A percentile compares a stretch with the other conserved stretches of the same genome.
phyloP scores from a whole-genome alignment of 2,329 filamentous ascomycete genomes.

The Ophiostoma sp. region DNA sequence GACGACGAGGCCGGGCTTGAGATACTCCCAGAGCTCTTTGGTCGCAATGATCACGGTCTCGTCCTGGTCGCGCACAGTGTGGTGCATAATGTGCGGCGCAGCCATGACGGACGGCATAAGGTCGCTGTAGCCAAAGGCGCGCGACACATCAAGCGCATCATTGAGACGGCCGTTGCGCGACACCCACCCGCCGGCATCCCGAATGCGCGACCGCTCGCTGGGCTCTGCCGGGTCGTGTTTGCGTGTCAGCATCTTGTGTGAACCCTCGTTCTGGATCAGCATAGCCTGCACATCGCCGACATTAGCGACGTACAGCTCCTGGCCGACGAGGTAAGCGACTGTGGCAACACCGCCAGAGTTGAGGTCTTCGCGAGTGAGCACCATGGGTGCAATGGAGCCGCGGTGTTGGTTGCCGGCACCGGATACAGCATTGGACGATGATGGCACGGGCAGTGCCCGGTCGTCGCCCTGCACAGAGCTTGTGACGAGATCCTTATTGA shows the following conservation, averaged over 20 bases:
- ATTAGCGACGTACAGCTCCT: conserved; percentile 90
- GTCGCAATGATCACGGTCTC: conserved; percentile 92
- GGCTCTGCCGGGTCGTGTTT: conserved; percentile 92
- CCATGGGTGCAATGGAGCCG: conserved; percentile 60
- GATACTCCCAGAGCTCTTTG: conserved; percentile 89
- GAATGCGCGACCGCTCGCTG: conserved; percentile 77
- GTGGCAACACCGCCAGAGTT: conserved; percentile 88
- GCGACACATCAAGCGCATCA: conserved; percentile 82
- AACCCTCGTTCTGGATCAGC: conserved; percentile 82
- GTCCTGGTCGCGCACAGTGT: conserved; percentile 78
- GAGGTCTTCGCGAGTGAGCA: conserved; percentile 83
- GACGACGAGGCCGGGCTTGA: conserved; percentile 82
- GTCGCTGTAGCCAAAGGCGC: conserved; percentile 91
- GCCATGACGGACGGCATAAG: conserved; percentile 90
- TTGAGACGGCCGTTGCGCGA: conserved; percentile 92
- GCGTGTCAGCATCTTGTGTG: conserved; percentile 73
- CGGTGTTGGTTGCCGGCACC: conserved; percentile 50
- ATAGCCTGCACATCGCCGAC: conserved; percentile 95
- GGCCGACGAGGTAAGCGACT: conserved; percentile 80
- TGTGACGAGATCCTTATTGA: conserved; percentile 92
- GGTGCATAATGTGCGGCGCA: conserved; percentile 73
- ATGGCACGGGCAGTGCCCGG: conserved; percentile 24
- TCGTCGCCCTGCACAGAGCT: conserved; percentile 68
- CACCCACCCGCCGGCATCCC: conserved; percentile 91
- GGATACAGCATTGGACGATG: conserved; percentile 34